phyloP scores from a whole-genome alignment of 2,329 filamentous ascomycete species.

The Nigrograna mackinnonii region DNA sequence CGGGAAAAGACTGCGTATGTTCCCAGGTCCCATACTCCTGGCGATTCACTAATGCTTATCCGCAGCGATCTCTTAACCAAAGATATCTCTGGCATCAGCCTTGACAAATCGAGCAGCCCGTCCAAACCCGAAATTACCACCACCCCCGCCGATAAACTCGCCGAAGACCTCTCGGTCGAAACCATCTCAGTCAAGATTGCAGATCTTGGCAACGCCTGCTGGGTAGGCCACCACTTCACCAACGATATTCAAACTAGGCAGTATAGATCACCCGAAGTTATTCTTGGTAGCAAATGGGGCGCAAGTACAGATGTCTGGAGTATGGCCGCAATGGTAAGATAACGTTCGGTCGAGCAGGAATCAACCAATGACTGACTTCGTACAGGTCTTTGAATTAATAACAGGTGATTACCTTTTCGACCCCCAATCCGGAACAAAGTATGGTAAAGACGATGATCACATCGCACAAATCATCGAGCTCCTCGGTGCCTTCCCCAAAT shows the following conservation, averaged over 20 bases:
- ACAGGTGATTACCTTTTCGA: slow-evolving; percentile 99
- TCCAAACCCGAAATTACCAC: slow-evolving; percentile 51
- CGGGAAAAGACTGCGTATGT: slow-evolving; percentile 92
- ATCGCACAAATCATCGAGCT: slow-evolving; percentile 99
- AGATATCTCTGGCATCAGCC: slow-evolving; percentile 92
- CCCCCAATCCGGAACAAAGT: slow-evolving; percentile 96
- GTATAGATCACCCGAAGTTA: slow-evolving; percentile 96
- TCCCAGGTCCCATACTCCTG: not conserved
- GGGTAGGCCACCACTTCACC: slow-evolving; percentile 98
- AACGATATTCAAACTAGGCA: slow-evolving; percentile 99
- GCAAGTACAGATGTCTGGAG: slow-evolving; percentile 99
- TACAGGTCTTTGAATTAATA: slow-evolving; percentile 91
- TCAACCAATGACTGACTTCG: slow-evolving; percentile 12
- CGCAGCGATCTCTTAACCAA: slow-evolving; percentile 82
- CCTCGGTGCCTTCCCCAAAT: slow-evolving; percentile 89
- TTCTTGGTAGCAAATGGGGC: slow-evolving; percentile 95
- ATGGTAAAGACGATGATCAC: slow-evolving; percentile 98
- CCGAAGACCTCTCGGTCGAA: slow-evolving; percentile 65
- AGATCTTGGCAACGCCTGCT: slow-evolving; percentile 96
- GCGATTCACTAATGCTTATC: slow-evolving; percentile 1
- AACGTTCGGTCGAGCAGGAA: not conserved
- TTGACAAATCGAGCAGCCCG: slow-evolving; percentile 67
- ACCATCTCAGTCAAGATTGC: slow-evolving; percentile 99
- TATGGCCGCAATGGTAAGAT: slow-evolving; percentile 94
- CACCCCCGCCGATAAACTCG: slow-evolving; percentile 61